Base-by-base conservation (phyloP, 345 rosid genomes). In the Gossypium turneri region DNA sequence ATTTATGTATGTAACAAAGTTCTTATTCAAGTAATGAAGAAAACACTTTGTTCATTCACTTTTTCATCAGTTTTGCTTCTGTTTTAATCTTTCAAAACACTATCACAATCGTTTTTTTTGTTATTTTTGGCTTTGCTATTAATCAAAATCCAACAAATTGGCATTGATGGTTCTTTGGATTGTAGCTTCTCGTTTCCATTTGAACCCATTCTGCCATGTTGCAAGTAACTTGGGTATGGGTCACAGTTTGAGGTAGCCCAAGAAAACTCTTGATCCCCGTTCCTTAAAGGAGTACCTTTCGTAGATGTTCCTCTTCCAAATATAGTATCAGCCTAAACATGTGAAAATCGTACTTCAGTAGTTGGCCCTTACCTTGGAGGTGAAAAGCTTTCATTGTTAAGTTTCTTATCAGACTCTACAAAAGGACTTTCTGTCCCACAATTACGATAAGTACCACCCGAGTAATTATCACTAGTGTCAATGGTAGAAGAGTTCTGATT, bases 221-320 rank as follows among this genome's bases (percentile, higher is more conserved):
- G 79, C 34, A 67, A 76, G 51, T 76, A 78, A 75, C 73, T 74
- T 50, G 69, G 71, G 69, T 65, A 79, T 4, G n/a, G 24, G 9
- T 55, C 43, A 69, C 76, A 24, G 65, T 65, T 50, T 68, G 61
- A 61, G 2, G 73, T 15, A 66, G 34, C 75, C 57, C 17, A 22
- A 63, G 67, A 59, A 67, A 51, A 72, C 58, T 69, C 73, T 6
- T 67, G 68, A 12, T 73, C 59, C 44, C 62, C 11, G 4, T 53
- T 73, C 51, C 57, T 22, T 15, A 44, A 25, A 60, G 38, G 57
- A 55, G 64, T 9, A 77, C 72, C 74, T 67, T 41, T 79, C 9
- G 9, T 52, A 50, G 25, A 52, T 68, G 58, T 60, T 67, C 71
- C 66, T 60, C 63, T 48, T 41, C 66, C 29, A 64, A 50, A 75